Evolutionary conservation across 208 protist species (phyloP).

Genomic region (Vickermania ingenoplastis): DNA sequence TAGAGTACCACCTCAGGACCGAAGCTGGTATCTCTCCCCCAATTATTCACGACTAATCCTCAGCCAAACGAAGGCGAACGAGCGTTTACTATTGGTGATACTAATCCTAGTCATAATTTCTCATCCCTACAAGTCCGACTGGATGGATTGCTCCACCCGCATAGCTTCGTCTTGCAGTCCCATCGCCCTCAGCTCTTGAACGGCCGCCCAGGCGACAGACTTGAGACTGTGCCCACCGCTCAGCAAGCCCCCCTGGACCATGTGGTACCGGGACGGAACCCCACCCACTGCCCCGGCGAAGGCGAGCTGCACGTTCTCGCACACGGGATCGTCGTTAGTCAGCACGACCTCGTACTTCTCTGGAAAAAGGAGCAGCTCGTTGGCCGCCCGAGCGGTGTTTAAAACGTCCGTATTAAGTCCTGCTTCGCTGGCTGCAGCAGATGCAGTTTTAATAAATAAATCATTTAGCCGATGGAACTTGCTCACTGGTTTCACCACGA

Average conservation of each 20-base stretch:
- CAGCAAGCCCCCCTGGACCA: slow-evolving; percentile 36
- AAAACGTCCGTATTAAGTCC: slow-evolving; percentile 47
- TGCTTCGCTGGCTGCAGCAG: slow-evolving; percentile 39
- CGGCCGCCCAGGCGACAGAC: slow-evolving; percentile 54
- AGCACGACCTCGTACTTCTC: slow-evolving; percentile 60
- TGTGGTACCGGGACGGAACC: slow-evolving; percentile 49
- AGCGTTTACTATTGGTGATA: too few species aligned
- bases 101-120: too few species aligned
- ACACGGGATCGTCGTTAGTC: slow-evolving; percentile 54
- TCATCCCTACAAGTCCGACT: slow-evolving; percentile 10
- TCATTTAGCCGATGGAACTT: slow-evolving; percentile 67
- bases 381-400: slow-evolving; percentile 40
- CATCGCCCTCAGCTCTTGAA: slow-evolving; percentile 46
- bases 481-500: slow-evolving; percentile 61
- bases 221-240: slow-evolving; percentile 70
- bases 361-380: slow-evolving; percentile 63
- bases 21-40: too few species aligned
- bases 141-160: slow-evolving; percentile 47
- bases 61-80: too few species aligned
- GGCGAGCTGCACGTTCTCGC: slow-evolving; percentile 60
- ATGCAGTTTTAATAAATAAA: slow-evolving; percentile 44
- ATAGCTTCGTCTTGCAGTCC: slow-evolving; percentile 58
- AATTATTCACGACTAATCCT: too few species aligned
- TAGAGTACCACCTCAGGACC: too few species aligned
- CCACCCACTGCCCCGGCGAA: slow-evolving; percentile 66